phyloP scores from a whole-genome alignment of 2,329 filamentous ascomycete species.

The Venturia effusa region DNA sequence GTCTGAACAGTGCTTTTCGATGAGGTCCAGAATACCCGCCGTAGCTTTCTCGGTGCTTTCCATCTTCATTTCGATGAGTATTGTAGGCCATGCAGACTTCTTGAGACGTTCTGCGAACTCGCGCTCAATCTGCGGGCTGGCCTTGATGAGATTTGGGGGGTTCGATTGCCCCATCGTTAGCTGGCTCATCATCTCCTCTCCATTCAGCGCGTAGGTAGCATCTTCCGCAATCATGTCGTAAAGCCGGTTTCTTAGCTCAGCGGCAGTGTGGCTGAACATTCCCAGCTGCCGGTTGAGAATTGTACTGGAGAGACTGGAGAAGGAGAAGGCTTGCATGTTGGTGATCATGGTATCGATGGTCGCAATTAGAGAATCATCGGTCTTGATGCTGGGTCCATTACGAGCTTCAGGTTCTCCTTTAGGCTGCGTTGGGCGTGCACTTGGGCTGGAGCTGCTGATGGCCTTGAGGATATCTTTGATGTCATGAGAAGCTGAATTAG shows the following conservation, averaged over 20 bases:
- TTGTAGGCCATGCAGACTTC: not conserved
- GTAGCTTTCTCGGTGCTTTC: not conserved
- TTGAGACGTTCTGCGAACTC: not conserved
- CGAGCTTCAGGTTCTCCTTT: too few relatives aligned
- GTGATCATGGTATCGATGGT: not conserved
- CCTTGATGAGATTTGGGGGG: not conserved
- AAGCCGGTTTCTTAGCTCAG: not conserved
- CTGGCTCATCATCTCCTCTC: not conserved
- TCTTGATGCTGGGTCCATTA: too few relatives aligned
- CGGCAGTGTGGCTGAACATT: not conserved
- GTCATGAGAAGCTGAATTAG: not conserved
- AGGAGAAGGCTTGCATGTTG: not conserved
- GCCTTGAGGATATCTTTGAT: not conserved
- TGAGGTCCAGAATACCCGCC: not conserved
- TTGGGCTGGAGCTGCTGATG: not conserved
- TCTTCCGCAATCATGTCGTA: not conserved
- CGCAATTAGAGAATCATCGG: not conserved
- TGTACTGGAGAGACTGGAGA: not conserved
- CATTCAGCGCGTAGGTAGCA: not conserved
- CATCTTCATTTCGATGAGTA: not conserved
- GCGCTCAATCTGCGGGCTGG: not conserved
- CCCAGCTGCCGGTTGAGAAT: not conserved
- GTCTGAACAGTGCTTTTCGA: not conserved
- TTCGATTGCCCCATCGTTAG: not conserved
- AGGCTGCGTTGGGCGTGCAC: too few relatives aligned